Base-by-base conservation (phyloP, 1,284 basidiomycete genomes). In the Boletus albobrunnescens region DNA sequence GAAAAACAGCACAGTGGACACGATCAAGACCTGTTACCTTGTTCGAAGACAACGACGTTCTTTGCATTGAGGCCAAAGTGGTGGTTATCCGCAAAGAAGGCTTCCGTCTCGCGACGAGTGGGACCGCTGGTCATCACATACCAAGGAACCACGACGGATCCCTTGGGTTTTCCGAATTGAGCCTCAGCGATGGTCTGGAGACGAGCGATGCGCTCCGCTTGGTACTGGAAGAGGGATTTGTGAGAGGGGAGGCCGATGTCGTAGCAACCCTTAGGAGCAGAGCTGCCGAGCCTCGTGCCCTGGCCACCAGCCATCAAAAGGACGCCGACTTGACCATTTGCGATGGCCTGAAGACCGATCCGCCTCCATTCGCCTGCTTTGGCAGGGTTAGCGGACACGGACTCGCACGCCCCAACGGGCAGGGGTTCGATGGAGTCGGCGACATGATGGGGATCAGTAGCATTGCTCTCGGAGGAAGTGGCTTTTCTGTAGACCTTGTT, bases 91-190 rank as follows among this genome's bases (percentile, higher is more conserved):
- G 71, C 73, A 71, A 99, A 98, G 76, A 89, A 99, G 35, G 74
- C 72, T 67, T 93, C 88, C 22, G 96, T 99, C 44, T 87, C 87
- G 48, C 72, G 73, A 52, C 94, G 81, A 23, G 96, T 99, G 22
- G 96, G 95, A 14, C 94, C 94, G 61, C 91, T 94, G 49, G 95
- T 99, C 96, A 99, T 99, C 63, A 99, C 84, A 74, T 97, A 99
- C 96, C 96, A 99, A 43, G 84, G 88, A 52, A 98, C 82, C 48
- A 79, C 69, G 44, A 87, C 82, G 3, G 79, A 77, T 40, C 78
- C 80, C 13, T 71, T 65, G 20, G 77, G 66, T 58, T 79, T 81
- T 46, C 74, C 72, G 41, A 65, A 70, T 42, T 77, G 71, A 48
- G 72, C 58, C 59, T 81, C 81, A 0, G 94, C 94, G 39, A 98